Base-by-base conservation (phyloP, 176 grass and related monocot genomes). In the sorghum (Sorghum bicolor) region DNA sequence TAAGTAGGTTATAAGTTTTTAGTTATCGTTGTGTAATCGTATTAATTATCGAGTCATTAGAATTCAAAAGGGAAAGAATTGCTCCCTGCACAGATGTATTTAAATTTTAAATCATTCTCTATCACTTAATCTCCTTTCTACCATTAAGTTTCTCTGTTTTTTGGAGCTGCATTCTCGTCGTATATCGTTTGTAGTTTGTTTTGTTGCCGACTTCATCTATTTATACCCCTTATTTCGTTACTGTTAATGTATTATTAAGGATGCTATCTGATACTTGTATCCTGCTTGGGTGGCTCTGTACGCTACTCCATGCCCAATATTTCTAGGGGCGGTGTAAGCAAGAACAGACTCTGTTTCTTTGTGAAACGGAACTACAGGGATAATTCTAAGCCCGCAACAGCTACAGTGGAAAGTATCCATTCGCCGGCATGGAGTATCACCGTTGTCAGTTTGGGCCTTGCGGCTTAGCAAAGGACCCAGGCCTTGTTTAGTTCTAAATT, bases 91-190 rank as follows among this genome's bases (percentile, higher is more conserved):
- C 68, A 36, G n/a, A 36, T 75, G n/a, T 15, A 40, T 80, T 65
- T 67, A 61, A 75, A 85, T 24, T 86, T 66, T 45, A 61, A 75
- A 85, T 13, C 38, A 24, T 5, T 65, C 13, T 75, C 28, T 32
- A 44, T 43, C 38, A 58, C 14, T 3, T 12, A 43, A 36, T 62
- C 41, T 65, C 64, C 25, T 26, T 48, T 9, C 43, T 11, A 48
- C 6, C 8, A 14, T 64, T 24, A 16, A 45, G 64, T 45, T 70
- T 5, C 1, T 24, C 41, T 45, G 2, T 37, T 64, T 14, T 79
- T 79, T 25, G 8, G 10, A 20, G 40, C 28, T 47, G 26, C 19
- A 26, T 69, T 85, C 24, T 24, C 48, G 12, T 17, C 36, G 31
- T 30, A 34, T 78, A 60, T 44, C 36, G 26, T 70, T 70, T 53